These are phyloP conservation scores for Aaosphaeria pasadenensis DNA, from an alignment of 2,329 filamentous ascomycete genomes.

Conservation along the genomic window DNA sequence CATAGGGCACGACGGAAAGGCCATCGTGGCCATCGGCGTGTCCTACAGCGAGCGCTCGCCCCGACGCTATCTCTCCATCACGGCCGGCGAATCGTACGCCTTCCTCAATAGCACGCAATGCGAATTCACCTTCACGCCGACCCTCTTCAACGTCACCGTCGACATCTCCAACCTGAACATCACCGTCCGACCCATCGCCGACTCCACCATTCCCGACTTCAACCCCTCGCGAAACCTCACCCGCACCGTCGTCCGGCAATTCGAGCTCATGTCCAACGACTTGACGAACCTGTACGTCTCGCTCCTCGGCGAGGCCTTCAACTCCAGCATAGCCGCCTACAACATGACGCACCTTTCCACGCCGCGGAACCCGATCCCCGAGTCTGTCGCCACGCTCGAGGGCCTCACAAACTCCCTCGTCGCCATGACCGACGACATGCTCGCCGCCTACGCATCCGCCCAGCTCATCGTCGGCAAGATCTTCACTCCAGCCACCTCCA, in stretches of 20 bases:
- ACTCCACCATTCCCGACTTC: conserved; percentile 14
- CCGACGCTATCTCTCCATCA: conserved; percentile 27
- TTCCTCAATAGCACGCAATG: conserved; percentile 33
- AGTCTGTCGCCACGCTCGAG: conserved; percentile 18
- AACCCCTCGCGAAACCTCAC: conserved; percentile 30
- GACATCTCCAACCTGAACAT: conserved; percentile 25
- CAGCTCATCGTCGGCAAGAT: conserved; percentile 32
- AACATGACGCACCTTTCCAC: conserved; percentile 15
- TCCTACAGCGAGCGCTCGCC: conserved; percentile 19
- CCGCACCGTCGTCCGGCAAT: conserved; percentile 26
- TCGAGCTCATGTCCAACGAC: conserved; percentile 37
- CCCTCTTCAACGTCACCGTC: conserved; percentile 27
- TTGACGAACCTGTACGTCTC: conserved; percentile 38
- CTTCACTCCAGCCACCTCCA: conserved; percentile 10
- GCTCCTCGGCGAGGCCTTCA: conserved; percentile 34
- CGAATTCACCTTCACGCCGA: conserved; percentile 24
- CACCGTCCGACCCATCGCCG: conserved; percentile 13
- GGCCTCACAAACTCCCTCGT: conserved; percentile 20
- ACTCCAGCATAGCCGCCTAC: conserved; percentile 29
- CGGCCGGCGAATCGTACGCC: conserved; percentile 25
- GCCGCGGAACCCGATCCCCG: conserved; percentile 9
- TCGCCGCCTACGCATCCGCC: conserved; percentile 30
- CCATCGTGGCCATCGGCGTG: conserved; percentile 32
- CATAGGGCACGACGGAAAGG: conserved; percentile 22
- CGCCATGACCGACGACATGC: conserved; percentile 26